A percentile compares a stretch with the other conserved stretches of the same genome.
Conservation (phyloP, 805 yeast species). For the Suhomyces xylopsoci region DNA sequence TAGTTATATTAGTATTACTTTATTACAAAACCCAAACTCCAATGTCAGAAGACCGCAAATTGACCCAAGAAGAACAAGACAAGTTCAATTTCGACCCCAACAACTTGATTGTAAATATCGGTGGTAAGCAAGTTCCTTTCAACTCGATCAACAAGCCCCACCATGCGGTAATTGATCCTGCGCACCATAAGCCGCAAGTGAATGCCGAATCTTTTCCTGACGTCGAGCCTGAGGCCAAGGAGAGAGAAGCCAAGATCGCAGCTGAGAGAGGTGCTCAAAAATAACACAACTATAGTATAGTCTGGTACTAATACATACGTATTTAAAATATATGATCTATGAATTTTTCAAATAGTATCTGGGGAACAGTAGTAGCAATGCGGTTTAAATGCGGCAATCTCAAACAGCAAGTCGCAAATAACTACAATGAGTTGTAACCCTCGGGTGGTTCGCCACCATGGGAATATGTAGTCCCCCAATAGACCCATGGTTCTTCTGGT, state of each 20-base stretch:
- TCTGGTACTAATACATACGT: neutral
- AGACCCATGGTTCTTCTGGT: neutral
- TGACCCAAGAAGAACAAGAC: slow-evolving; percentile 6
- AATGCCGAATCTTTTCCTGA: slow-evolving; percentile 28
- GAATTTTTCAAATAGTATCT: neutral
- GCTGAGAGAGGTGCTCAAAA: neutral
- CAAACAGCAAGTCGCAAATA: neutral
- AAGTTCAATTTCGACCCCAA: slow-evolving; percentile 17
- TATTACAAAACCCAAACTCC: slow-evolving; percentile 4
- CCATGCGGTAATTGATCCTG: slow-evolving; percentile 23
- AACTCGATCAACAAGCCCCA: slow-evolving; percentile 39
- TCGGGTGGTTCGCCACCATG: neutral
- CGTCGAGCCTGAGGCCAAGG: slow-evolving; percentile 31
- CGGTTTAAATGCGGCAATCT: no score
- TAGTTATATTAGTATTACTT: slow-evolving; percentile 3
- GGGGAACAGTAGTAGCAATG: neutral
- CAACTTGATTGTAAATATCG: slow-evolving; percentile 27
- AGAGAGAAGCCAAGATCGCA: slow-evolving; percentile 17
- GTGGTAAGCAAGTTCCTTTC: slow-evolving; percentile 38
- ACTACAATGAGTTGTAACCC: neutral
- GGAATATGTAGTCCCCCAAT: neutral
- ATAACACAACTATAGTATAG: neutral
- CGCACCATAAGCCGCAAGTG: slow-evolving; percentile 20
- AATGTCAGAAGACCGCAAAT: neutral
- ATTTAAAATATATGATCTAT: neutral